A percentile compares a stretch with the other conserved stretches of the same genome.
phyloP scores from a whole-genome alignment of 2,329 filamentous ascomycete species.

The Xylariaceae sp. region DNA sequence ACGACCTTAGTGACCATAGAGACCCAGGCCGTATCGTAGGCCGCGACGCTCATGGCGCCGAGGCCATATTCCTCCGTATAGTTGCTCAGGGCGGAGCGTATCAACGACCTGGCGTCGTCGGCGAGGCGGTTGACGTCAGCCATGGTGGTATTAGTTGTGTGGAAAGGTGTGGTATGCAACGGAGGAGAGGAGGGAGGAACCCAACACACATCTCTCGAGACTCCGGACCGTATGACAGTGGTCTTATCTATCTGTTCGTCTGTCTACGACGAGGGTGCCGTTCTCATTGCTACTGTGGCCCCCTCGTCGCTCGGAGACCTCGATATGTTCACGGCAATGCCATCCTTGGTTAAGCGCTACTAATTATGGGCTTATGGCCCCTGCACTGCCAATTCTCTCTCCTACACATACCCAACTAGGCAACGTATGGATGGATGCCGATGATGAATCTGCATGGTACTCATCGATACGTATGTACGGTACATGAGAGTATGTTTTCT shows the following conservation, averaged over 20 bases:
- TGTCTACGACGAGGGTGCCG: conserved; percentile 4
- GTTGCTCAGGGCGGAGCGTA: conserved; percentile 17
- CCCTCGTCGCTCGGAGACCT: conserved; percentile 9
- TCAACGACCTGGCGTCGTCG: conserved; percentile 19
- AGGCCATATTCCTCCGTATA: conserved; percentile 21
- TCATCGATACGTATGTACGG: neutral
- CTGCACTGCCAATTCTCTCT: neutral
- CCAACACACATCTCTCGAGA: neutral
- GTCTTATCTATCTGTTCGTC: conserved; percentile 16
- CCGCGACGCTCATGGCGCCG: conserved; percentile 27
- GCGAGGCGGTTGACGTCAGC: conserved; percentile 14
- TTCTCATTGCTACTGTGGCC: neutral
- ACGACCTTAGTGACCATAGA: conserved; percentile 26
- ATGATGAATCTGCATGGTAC: neutral
- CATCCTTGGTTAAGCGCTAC: conserved; percentile 4
- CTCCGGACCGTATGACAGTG: conserved; percentile 16
- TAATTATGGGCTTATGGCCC: conserved; percentile 13
- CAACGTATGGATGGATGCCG: no score
- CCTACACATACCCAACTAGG: no score
- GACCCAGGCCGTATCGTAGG: conserved; percentile 36
- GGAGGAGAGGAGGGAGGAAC: neutral
- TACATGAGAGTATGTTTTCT: neutral
- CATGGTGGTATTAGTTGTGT: conserved; percentile 10
- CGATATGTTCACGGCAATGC: conserved; percentile 8
- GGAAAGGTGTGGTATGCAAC: neutral